These are phyloP conservation scores for Populus nigra DNA, from an alignment of 345 rosid genomes.

Conservation along the genomic window DNA sequence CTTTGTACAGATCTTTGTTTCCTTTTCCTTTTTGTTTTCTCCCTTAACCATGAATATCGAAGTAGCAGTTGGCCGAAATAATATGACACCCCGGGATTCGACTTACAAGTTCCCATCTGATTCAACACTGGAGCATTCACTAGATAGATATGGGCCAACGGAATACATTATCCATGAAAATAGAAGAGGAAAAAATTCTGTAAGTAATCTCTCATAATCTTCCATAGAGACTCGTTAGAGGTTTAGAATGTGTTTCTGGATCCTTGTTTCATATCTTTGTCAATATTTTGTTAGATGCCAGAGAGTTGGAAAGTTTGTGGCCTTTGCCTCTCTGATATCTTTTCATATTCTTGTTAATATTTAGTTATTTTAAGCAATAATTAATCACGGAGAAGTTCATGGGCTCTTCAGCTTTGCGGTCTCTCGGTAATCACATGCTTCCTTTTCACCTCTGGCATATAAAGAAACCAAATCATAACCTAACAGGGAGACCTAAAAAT, in stretches of 20 bases:
- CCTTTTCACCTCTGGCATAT: not conserved
- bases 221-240: conserved; percentile 28
- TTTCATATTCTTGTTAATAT: not conserved
- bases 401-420: not conserved
- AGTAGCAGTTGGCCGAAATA: conserved; percentile 44
- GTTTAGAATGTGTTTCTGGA: conserved; percentile 6
- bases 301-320: not conserved
- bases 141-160: conserved; percentile 41
- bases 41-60: conserved; percentile 21
- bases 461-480: not conserved
- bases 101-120: conserved; percentile 19
- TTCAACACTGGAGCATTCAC: conserved; percentile 29
- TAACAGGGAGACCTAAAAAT: not conserved
- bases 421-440: not conserved
- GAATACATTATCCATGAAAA: conserved; percentile 24
- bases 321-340: not conserved
- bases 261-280: not conserved
- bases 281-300: not conserved
- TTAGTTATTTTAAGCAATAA: not conserved
- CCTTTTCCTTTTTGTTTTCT: not conserved
- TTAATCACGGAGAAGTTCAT: not conserved
- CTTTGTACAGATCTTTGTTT: conserved; percentile 44
- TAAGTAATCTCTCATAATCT: conserved; percentile 49
- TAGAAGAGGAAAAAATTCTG: conserved; percentile 33
- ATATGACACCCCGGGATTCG: conserved; percentile 30